A percentile compares a stretch with the other conserved stretches of the same genome.
Evolutionary conservation across 257 asterid genomes (phyloP).

Genomic region (Solanum tacnaense): DNA sequence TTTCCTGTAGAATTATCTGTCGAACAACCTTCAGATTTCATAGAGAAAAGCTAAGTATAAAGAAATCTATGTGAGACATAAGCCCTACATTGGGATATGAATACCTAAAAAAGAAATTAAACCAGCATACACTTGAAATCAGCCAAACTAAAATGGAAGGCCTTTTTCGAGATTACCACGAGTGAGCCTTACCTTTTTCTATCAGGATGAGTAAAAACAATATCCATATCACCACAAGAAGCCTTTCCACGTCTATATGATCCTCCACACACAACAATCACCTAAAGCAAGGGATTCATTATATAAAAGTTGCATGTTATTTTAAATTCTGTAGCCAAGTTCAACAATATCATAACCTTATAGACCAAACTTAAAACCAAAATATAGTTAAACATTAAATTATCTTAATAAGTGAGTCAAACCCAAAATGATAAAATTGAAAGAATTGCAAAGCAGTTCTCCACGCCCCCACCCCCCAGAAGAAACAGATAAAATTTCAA

Average conservation of each 20-base stretch:
- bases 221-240: slow-evolving; percentile 92
- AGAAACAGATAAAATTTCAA: not conserved
- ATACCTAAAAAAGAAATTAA: not conserved
- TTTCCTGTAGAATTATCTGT: not conserved
- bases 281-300: slow-evolving; percentile 31
- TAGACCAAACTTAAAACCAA: not conserved
- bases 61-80: not conserved
- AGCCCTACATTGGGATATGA: not conserved
- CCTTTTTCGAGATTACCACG: not conserved
- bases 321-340: not conserved
- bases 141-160: not conserved
- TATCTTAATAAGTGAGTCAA: not conserved
- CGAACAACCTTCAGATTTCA: not conserved
- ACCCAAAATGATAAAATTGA: not conserved
- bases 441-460: not conserved
- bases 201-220: slow-evolving; percentile 86
- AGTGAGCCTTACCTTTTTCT: slow-evolving; percentile 48
- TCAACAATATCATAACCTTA: not conserved
- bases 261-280: slow-evolving; percentile 76
- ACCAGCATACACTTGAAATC: not conserved
- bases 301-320: not conserved
- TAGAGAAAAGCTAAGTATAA: not conserved
- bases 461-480: not conserved
- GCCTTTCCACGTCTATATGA: slow-evolving; percentile 93
- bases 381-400: not conserved